Conservation (phyloP, 768 basidiomycete genomes). For the Kwoniella dendrophila region DNA sequence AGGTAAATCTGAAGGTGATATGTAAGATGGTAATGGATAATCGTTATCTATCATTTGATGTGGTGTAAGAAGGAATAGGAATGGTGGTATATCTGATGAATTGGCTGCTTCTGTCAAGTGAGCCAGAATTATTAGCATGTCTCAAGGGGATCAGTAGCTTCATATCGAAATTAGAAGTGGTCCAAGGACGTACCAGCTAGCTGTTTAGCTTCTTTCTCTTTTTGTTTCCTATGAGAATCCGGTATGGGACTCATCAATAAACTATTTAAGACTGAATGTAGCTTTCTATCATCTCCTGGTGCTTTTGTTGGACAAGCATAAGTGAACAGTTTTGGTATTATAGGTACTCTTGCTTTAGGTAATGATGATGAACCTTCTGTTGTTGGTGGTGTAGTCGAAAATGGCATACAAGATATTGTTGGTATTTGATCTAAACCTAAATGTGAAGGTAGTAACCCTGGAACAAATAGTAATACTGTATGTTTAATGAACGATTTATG, state of each 20-base stretch:
- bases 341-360: conserved; percentile 62
- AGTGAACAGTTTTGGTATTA: conserved; percentile 72
- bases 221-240: conserved; percentile 59
- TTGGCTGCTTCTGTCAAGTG: conserved; percentile 23
- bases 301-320: conserved; percentile 92
- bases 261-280: conserved; percentile 80
- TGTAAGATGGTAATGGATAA: conserved; percentile 83
- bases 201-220: conserved; percentile 58
- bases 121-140: conserved; percentile 62
- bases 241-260: conserved; percentile 83
- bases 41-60: conserved; percentile 94
- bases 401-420: conserved; percentile 62
- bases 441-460: conserved; percentile 74
- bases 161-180: neutral
- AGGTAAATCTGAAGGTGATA: conserved; percentile 60
- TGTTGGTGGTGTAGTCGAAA: conserved; percentile 55
- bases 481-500: conserved; percentile 73
- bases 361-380: conserved; percentile 59
- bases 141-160: neutral
- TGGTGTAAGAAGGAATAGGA: conserved; percentile 71
- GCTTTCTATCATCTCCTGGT: conserved; percentile 79
- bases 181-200: conserved; percentile 51
- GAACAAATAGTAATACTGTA: conserved; percentile 77
- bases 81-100: conserved; percentile 64
- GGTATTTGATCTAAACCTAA: conserved; percentile 70